Evolutionary conservation across 176 grass and related monocot genomes (phyloP).

Genomic region (Bothriochloa decipiens): DNA sequence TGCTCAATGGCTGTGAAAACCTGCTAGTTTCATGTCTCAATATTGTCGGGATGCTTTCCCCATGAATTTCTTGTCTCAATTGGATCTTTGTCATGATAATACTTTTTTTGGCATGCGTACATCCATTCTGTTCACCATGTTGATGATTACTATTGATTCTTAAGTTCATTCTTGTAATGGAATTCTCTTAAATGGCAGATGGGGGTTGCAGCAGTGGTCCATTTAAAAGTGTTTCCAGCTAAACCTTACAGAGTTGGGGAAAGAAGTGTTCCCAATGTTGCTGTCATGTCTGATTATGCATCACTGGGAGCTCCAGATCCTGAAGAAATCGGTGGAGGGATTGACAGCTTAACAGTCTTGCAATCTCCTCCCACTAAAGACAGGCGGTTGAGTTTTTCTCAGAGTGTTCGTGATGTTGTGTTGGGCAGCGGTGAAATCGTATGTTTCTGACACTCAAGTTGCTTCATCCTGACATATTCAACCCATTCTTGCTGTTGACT

Average conservation of each 20-base stretch:
- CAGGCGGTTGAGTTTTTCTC: conserved; percentile 75
- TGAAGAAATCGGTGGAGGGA: conserved; percentile 79
- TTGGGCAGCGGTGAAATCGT: conserved; percentile 96
- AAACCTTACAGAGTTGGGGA: conserved; percentile 78
- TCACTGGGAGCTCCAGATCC: conserved; percentile 85
- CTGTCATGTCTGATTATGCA: conserved; percentile 98
- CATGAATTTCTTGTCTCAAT: not conserved
- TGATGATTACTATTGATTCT: conserved; percentile 13
- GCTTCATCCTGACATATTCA: conserved; percentile 17
- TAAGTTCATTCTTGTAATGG: conserved; percentile 21
- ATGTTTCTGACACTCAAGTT: conserved; percentile 42
- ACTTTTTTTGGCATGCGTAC: not conserved
- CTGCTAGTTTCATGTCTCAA: not conserved
- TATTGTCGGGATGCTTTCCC: not conserved
- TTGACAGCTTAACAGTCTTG: conserved; percentile 68
- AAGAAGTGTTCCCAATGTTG: conserved; percentile 71
- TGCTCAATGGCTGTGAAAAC: not conserved
- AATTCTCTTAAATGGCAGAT: conserved; percentile 62
- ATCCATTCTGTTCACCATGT: not conserved
- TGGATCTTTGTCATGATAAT: conserved; percentile 9
- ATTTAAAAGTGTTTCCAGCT: conserved; percentile 94
- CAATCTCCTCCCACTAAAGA: conserved; percentile 58
- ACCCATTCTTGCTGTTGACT: not conserved
- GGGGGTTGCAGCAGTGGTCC: conserved; percentile 87
- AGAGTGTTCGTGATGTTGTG: conserved; percentile 90